These are phyloP conservation scores for Teunomyces tritomae DNA, from an alignment of 805 yeast genomes.

Conservation along the genomic window DNA sequence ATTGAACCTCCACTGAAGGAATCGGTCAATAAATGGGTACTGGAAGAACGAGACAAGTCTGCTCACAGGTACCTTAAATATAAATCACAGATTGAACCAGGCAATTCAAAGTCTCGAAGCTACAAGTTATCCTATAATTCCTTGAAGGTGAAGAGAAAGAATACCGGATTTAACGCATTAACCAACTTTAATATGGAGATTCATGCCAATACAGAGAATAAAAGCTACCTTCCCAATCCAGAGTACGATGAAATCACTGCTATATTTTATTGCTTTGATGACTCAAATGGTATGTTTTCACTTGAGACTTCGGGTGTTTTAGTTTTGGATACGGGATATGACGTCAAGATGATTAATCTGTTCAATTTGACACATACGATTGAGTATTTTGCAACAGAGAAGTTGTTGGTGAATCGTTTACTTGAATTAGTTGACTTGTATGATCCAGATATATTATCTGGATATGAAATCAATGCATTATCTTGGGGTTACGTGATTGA, in stretches of 20 bases:
- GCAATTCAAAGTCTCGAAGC: conserved; percentile 39
- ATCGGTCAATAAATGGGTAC: conserved; percentile 36
- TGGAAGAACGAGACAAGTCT: conserved; percentile 11
- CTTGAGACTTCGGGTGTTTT: conserved; percentile 3
- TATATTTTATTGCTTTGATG: conserved; percentile 63
- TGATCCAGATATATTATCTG: conserved; percentile 88
- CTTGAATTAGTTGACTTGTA: conserved; percentile 52
- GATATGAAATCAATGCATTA: conserved; percentile 73
- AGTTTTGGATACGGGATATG: neutral
- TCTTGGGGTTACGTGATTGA: conserved; percentile 93
- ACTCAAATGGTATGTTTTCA: conserved; percentile 21
- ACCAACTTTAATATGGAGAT: conserved; percentile 66
- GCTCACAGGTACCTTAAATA: conserved; percentile 13
- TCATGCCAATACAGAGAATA: conserved; percentile 55
- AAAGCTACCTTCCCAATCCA: conserved; percentile 60
- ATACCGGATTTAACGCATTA: conserved; percentile 45
- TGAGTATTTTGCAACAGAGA: conserved; percentile 48
- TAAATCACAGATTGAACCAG: conserved; percentile 52
- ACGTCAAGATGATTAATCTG: neutral
- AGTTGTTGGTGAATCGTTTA: conserved; percentile 54
- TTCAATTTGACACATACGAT: neutral
- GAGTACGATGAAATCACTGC: conserved; percentile 52
- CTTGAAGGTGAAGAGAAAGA: conserved; percentile 30
- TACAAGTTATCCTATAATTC: conserved; percentile 39
- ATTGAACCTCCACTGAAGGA: conserved; percentile 46